phyloP scores from a whole-genome alignment of 129 eudicot genomes.

The Arctium minus region DNA sequence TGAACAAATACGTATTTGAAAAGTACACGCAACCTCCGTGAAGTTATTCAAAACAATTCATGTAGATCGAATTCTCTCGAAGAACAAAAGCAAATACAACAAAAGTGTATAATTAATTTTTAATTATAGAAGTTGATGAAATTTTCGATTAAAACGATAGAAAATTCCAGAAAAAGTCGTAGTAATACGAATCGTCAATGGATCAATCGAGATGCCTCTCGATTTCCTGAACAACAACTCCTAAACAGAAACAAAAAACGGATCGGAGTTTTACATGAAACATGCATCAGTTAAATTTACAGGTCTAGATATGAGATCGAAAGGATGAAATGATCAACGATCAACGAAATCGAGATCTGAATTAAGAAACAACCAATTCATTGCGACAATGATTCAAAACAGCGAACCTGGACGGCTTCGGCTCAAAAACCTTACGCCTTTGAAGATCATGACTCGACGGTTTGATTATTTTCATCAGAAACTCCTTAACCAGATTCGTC shows the following conservation, averaged over 20 bases:
- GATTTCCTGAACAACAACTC: not conserved
- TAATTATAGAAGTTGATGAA: not conserved
- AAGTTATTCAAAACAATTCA: not conserved
- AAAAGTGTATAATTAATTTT: not conserved
- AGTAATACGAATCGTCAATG: not conserved
- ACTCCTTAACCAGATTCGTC: slow-evolving; percentile 37
- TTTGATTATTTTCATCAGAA: slow-evolving; percentile 46
- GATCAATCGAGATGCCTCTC: slow-evolving; percentile 15
- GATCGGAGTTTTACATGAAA: slow-evolving; percentile 15
- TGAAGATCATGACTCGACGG: slow-evolving; percentile 48
- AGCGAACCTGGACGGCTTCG: slow-evolving; percentile 44
- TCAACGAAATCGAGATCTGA: not conserved
- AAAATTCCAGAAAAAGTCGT: slow-evolving; percentile 5
- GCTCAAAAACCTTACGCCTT: slow-evolving; percentile 38
- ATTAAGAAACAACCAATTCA: slow-evolving; percentile 30
- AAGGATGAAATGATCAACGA: not conserved
- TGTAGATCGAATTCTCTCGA: not conserved
- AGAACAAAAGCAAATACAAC: not conserved
- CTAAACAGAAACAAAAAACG: not conserved
- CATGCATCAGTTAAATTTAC: slow-evolving; percentile 24
- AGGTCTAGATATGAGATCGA: not conserved
- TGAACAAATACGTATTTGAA: not conserved
- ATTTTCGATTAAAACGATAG: not conserved
- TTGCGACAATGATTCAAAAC: slow-evolving; percentile 15
- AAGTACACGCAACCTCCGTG: not conserved